phyloP scores from a whole-genome alignment of 352 stramenopile genomes.

The Globisporangium spinosum region DNA sequence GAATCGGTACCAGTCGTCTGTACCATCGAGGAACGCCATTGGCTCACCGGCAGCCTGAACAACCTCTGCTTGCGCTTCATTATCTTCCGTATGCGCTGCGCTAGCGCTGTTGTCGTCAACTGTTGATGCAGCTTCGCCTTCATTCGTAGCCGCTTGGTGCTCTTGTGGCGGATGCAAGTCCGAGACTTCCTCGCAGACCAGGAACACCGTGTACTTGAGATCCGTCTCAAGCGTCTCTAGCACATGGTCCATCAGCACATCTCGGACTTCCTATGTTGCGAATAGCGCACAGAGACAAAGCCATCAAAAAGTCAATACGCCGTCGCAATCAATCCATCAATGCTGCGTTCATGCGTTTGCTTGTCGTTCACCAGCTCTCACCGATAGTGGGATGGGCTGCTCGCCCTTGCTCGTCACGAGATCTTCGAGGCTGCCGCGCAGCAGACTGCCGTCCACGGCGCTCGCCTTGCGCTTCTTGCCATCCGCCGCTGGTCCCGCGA shows the following conservation, averaged over 20 bases:
- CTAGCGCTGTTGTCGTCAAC: background rate
- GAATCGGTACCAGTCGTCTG: conserved; percentile 42
- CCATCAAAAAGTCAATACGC: background rate
- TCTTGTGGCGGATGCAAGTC: conserved; percentile 31
- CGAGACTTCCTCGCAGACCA: conserved; percentile 68
- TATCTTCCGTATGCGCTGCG: background rate
- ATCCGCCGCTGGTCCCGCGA: conserved; percentile 3
- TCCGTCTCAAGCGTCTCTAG: conserved; percentile 52
- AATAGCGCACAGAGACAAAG: background rate
- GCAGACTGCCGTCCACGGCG: conserved; percentile 20
- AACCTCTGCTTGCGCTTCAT: background rate
- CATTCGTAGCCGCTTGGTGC: background rate
- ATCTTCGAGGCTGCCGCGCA: conserved; percentile 38
- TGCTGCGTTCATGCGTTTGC: background rate
- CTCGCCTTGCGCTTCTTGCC: conserved; percentile 27
- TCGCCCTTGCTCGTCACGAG: conserved; percentile 32
- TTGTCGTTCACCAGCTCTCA: background rate
- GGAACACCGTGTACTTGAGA: conserved; percentile 61
- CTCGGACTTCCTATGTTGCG: conserved; percentile 46
- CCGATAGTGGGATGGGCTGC: conserved; percentile 40
- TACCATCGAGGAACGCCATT: conserved; percentile 37
- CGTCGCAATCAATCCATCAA: background rate
- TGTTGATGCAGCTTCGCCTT: background rate
- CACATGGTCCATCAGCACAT: conserved; percentile 62
- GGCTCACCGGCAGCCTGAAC: background rate